Conservation (phyloP, 192 early-diverging fungal genomes). For the Coemansia sp. region DNA sequence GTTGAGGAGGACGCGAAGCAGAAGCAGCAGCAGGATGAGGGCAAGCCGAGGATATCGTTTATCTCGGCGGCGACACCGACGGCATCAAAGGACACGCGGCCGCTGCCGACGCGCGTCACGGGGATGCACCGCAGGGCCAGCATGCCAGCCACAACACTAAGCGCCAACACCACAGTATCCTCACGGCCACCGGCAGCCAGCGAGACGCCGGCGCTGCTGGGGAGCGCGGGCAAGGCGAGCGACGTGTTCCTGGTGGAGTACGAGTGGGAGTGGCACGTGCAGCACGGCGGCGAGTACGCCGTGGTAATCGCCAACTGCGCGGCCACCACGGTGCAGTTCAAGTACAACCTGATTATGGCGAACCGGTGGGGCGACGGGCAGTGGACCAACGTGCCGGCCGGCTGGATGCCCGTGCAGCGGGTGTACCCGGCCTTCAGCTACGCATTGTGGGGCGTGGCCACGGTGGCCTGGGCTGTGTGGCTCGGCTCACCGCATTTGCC, state of each 20-base stretch:
- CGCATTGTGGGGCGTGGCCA: conserved; percentile 30
- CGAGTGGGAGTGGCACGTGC: conserved; percentile 50
- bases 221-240: conserved; percentile 26
- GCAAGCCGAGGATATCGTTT: conserved; percentile 34
- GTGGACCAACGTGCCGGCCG: conserved; percentile 46
- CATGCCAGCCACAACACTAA: not conserved
- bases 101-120: conserved; percentile 22
- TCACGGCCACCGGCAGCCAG: not conserved
- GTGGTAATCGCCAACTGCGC: conserved; percentile 51
- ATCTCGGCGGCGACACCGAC: conserved; percentile 30
- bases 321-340: conserved; percentile 50
- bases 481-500: conserved; percentile 6
- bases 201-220: conserved; percentile 19
- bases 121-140: conserved; percentile 20
- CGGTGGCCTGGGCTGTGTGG: conserved; percentile 15
- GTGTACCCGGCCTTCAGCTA: conserved; percentile 31
- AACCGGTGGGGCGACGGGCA: conserved; percentile 41
- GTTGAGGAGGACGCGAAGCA: not conserved
- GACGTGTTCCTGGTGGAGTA: conserved; percentile 51
- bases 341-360: conserved; percentile 51
- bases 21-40: not conserved
- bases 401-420: conserved; percentile 47
- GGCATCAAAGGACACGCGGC: conserved; percentile 11
- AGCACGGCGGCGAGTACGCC: conserved; percentile 42
- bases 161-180: not conserved